Conservation (phyloP, 352 stramenopile species). For the Aphanomyces cochlioides region DNA sequence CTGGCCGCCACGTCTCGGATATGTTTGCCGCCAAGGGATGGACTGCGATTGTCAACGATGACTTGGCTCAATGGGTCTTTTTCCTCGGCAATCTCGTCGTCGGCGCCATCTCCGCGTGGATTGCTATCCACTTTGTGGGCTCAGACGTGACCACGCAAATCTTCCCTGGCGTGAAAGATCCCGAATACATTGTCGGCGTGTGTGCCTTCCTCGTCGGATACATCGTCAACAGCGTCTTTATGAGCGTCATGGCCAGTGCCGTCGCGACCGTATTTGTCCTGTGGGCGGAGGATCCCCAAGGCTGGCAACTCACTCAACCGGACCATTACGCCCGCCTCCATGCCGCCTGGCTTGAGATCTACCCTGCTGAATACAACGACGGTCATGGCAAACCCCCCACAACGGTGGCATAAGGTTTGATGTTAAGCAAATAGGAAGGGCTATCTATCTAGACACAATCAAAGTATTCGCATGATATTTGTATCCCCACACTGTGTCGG, state of each 20-base stretch:
- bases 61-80: conserved; percentile 81
- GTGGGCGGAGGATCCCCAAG: conserved; percentile 73
- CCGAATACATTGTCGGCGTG: conserved; percentile 58
- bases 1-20: conserved; percentile 71
- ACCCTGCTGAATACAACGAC: conserved; percentile 82
- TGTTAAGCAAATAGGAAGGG: background rate
- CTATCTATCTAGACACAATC: too few species aligned
- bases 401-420: background rate
- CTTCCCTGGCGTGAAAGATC: conserved; percentile 62
- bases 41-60: conserved; percentile 87
- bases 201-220: conserved; percentile 75
- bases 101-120: conserved; percentile 59
- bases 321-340: conserved; percentile 68
- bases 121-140: conserved; percentile 40
- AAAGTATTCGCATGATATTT: background rate
- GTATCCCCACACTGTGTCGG: too few species aligned
- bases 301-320: conserved; percentile 67
- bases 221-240: conserved; percentile 64
- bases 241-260: conserved; percentile 69
- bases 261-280: conserved; percentile 83
- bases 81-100: conserved; percentile 79
- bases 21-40: conserved; percentile 78
- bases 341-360: conserved; percentile 73
- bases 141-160: conserved; percentile 45
- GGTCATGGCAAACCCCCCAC: conserved; percentile 56